Evolutionary conservation across 2,329 filamentous ascomycete genomes (phyloP).

Genomic region (Phoma sp.): DNA sequence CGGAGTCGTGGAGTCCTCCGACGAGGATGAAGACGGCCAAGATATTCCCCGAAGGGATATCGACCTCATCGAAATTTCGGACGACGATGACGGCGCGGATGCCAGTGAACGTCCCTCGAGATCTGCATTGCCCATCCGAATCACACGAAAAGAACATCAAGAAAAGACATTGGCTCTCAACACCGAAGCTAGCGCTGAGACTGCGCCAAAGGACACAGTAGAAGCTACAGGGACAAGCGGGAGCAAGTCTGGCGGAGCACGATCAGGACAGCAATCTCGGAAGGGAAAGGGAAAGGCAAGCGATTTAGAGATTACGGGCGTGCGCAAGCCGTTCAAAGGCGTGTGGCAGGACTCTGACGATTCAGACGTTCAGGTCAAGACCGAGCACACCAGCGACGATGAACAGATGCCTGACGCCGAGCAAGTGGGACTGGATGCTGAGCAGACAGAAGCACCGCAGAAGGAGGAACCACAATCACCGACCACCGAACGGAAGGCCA

Average conservation of each 20-base stretch:
- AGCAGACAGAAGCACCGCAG: constrained; percentile 16
- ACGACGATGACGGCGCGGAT: constrained; percentile 55
- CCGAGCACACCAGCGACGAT: constrained; percentile 60
- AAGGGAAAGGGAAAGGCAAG: constrained; percentile 51
- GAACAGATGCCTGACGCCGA: constrained; percentile 40
- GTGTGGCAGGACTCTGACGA: constrained; percentile 53
- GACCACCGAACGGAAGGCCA: constrained; percentile 39
- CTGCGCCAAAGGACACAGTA: constrained; percentile 49
- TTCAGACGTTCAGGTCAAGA: constrained; percentile 54
- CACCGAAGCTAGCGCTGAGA: constrained; percentile 57
- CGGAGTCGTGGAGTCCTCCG: constrained; percentile 55
- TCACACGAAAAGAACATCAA: constrained; percentile 61
- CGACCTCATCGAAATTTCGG: constrained; percentile 64
- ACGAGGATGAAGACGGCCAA: constrained; percentile 58
- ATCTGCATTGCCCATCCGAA: constrained; percentile 56
- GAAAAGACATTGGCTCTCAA: constrained; percentile 61
- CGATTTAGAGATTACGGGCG: constrained; percentile 52
- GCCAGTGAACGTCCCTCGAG: constrained; percentile 26
- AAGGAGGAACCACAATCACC: constrained; percentile 42
- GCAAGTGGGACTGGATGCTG: constrained; percentile 28
- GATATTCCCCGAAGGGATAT: constrained; percentile 58
- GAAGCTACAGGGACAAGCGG: constrained; percentile 43
- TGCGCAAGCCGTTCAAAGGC: constrained; percentile 52
- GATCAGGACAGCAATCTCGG: constrained; percentile 24
- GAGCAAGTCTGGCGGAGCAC: constrained; percentile 22